Base-by-base conservation (phyloP, 768 basidiomycete genomes). In the Calocybe cyanea region DNA sequence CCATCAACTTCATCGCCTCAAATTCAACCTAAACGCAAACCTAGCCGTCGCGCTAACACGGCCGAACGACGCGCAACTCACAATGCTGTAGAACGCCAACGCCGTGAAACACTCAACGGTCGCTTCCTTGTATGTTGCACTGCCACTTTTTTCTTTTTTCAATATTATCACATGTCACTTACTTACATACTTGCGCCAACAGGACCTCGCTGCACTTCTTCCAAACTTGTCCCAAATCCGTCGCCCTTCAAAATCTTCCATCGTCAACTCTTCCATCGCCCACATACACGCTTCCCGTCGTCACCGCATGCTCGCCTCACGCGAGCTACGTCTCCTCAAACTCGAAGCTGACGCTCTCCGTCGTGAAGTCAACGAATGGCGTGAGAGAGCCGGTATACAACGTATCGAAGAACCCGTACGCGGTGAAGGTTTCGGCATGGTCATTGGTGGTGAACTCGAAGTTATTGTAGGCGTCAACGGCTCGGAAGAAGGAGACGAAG, bases 31-130 rank as follows among this genome's bases (percentile, higher is more conserved):
- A 90, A 87, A 62, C 81, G 87, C 64, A 95, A 95, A 65, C 81
- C 90, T 45, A 81, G 79, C 58, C 77, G 92, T 52, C 81, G 93
- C 24, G 93, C 92, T 42, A 97, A 97, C 69, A 97, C 94, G 42
- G 94, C 93, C 41, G 95, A 97, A 64, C 89, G 94, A 66, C 75
- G 95, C 28, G 92, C 92, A 3, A 93, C 90, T 17, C 95, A 99
- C 70, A 99, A 98, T 63, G 95, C 96, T 24, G 92, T 97, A 47
- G 96, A 97, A 71, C 78, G 96, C 41, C 87, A 88, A 60, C 79
- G 95, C 38, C 73, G 95, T 40, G 95, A 98, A 71, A 93, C 88
- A 36, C 71, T 98, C 41, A 99, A 97, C 62, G 81, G 87, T 43
- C 79, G 92, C 48, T 98, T 98, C 73, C 71, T 96, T 57, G 88